Base-by-base conservation (phyloP, 1,284 basidiomycete genomes). In the Leccinum pachyderme region DNA sequence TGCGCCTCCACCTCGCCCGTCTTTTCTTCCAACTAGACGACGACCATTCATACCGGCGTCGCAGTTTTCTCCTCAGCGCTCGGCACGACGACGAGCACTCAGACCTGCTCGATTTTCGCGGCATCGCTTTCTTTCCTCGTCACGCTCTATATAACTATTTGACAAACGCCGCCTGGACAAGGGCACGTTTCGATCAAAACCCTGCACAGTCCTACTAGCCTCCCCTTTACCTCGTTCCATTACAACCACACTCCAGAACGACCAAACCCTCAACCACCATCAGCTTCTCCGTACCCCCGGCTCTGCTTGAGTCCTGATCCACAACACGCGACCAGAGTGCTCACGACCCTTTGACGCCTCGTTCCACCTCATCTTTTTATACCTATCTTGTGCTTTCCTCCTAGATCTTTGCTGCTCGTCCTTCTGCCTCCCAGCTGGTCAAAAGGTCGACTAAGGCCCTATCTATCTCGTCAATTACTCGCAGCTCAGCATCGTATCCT, bases 111-210 rank as follows among this genome's bases (percentile, higher is more conserved):
- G 55, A 51, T 51, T 60, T 54, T 61, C 63, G 56, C 59, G 55
- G 57, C 56, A 53, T 55, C 65, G 15, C 22, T 45, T 31, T 55
- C 44, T 56, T 50, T 31, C 48, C 51, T 54, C 54, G 58, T 59
- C 53, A 64, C 57, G 33, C 56, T 66, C 59, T 54, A 58, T 63
- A 68, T 73, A 71, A 68, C 70, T 72, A 71, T 68, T 66, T 72
- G 68, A 59, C 70, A 71, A 71, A 67, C 73, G 71, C 71, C 69
- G 77, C 76, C 77, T 73, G 71, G 69, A 76, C 69, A 70, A 74
- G 80, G 82, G 80, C 85, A 87, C 86, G 85, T 87, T 87, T 83
- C 78, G 70, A 80, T 82, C 78, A 81, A 83, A 78, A 77, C 65
- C 60, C 77, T 72, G 84, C 80, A 79, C 75, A 75, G 72, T 75